phyloP scores from a whole-genome alignment of 176 grass and related monocot species.

The Puya raimondii region DNA sequence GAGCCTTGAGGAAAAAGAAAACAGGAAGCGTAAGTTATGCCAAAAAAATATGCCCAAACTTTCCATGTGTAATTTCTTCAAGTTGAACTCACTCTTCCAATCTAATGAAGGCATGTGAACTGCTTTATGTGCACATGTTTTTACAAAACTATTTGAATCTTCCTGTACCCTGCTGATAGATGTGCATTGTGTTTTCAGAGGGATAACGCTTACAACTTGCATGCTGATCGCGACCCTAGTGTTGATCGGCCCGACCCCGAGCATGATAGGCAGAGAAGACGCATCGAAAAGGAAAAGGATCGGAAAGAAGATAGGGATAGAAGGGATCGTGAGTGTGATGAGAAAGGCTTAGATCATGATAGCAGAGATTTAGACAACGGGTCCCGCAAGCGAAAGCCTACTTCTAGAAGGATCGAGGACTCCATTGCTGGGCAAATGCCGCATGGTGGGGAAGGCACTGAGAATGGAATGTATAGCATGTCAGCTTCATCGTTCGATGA shows the following conservation, averaged over 20 bases:
- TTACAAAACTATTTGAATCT: neutral
- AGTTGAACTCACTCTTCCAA: neutral
- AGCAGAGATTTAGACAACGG: slow-evolving; percentile 49
- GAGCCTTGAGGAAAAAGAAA: no score
- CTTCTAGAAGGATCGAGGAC: slow-evolving; percentile 38
- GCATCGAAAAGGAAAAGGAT: slow-evolving; percentile 70
- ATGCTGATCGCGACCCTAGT: slow-evolving; percentile 64
- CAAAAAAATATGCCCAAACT: neutral
- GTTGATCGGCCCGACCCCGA: slow-evolving; percentile 82
- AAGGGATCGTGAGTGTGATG: slow-evolving; percentile 72
- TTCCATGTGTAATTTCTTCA: neutral
- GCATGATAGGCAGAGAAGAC: slow-evolving; percentile 72
- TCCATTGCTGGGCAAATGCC: slow-evolving; percentile 31
- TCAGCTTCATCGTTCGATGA: slow-evolving; percentile 77
- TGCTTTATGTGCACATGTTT: neutral
- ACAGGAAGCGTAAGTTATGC: no score
- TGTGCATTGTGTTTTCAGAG: slow-evolving; percentile 42
- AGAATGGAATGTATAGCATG: slow-evolving; percentile 39
- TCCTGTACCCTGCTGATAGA: neutral
- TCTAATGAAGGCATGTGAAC: neutral
- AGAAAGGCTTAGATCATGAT: slow-evolving; percentile 76
- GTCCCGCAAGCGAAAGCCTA: slow-evolving; percentile 40
- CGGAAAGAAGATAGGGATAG: slow-evolving; percentile 71
- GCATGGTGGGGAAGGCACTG: slow-evolving; percentile 28
- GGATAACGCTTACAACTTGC: slow-evolving; percentile 43